Evolutionary conservation across 2,329 filamentous ascomycete species (phyloP).

Genomic region (Acrodontium crateriforme): DNA sequence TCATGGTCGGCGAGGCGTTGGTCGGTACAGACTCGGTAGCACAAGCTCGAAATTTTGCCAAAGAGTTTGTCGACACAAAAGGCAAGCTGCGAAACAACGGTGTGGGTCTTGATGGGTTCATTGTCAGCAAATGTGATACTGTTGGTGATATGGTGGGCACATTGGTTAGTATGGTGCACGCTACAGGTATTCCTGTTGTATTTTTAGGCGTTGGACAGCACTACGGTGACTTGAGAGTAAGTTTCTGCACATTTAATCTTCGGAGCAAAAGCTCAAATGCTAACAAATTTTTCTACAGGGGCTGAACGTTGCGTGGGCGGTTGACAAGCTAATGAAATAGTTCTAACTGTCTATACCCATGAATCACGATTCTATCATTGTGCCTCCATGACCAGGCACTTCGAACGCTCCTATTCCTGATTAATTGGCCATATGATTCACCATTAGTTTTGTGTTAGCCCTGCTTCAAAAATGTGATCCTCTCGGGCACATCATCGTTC

Average conservation of each 20-base stretch:
- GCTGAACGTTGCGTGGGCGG: constrained; percentile 50
- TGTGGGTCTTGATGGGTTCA: constrained; percentile 81
- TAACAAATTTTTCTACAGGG: too few relatives aligned
- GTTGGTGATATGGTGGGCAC: constrained; percentile 99
- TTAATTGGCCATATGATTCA: too few relatives aligned
- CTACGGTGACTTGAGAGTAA: constrained; percentile 54
- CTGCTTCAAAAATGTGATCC: constrained; percentile 39
- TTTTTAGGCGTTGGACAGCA: constrained; percentile 69
- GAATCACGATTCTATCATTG: too few relatives aligned
- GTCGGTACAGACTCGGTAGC: constrained; percentile 93
- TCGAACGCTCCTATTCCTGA: too few relatives aligned
- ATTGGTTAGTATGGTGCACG: constrained; percentile 91
- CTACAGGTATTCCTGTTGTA: constrained; percentile 83
- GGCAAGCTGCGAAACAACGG: constrained; percentile 35
- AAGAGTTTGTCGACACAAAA: constrained; percentile 48
- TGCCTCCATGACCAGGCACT: too few relatives aligned
- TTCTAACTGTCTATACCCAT: too few relatives aligned
- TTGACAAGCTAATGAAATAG: constrained; percentile 44
- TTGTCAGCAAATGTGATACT: constrained; percentile 96
- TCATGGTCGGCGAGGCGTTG: constrained; percentile 90
- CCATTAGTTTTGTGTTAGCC: constrained; percentile 4
- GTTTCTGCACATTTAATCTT: too few relatives aligned
- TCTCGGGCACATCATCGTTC: constrained; percentile 23
- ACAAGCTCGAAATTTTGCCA: constrained; percentile 92
- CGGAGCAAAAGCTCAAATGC: too few relatives aligned